Percentiles rank a stretch among this genome's conserved stretches.
Evolutionary conservation across 352 stramenopile species (phyloP).

Genomic region (Phytophthora niederhauseri): DNA sequence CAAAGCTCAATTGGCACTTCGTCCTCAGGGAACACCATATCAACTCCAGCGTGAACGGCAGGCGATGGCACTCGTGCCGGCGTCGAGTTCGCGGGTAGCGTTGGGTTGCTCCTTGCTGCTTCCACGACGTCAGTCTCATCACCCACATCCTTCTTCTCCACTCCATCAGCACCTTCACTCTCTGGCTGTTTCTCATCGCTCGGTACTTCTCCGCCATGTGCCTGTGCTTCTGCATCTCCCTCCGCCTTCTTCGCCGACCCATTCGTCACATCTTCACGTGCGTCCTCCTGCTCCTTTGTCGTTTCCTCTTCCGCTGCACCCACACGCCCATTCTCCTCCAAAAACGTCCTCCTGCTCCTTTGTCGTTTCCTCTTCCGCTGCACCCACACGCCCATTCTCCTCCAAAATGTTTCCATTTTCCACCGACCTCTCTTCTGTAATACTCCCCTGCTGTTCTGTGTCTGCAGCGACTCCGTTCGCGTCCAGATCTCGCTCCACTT

Average conservation of each 20-base stretch:
- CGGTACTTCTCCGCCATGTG: neutral
- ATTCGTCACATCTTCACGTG: constrained; percentile 10
- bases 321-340: constrained; percentile 12
- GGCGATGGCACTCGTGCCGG: constrained; percentile 14
- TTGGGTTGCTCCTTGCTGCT: neutral
- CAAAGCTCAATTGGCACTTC: constrained; percentile 45
- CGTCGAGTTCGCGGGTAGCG: neutral
- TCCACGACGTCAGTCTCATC: neutral
- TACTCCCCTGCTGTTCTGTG: neutral
- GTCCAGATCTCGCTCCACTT: constrained; percentile 3
- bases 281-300: neutral
- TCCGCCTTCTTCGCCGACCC: neutral
- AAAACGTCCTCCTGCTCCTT: neutral
- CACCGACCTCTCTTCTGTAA: neutral
- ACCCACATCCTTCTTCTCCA: neutral
- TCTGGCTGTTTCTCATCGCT: constrained; percentile 6
- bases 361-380: constrained; percentile 14
- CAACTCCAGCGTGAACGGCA: constrained; percentile 19
- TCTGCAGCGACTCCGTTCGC: neutral
- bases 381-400: constrained; percentile 15
- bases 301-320: constrained; percentile 15
- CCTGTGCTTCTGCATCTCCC: neutral
- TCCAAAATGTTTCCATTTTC: constrained; percentile 4
- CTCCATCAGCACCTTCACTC: neutral
- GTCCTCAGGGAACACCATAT: constrained; percentile 40